phyloP scores from a whole-genome alignment of 345 rosid genomes.

The Salix caprea region DNA sequence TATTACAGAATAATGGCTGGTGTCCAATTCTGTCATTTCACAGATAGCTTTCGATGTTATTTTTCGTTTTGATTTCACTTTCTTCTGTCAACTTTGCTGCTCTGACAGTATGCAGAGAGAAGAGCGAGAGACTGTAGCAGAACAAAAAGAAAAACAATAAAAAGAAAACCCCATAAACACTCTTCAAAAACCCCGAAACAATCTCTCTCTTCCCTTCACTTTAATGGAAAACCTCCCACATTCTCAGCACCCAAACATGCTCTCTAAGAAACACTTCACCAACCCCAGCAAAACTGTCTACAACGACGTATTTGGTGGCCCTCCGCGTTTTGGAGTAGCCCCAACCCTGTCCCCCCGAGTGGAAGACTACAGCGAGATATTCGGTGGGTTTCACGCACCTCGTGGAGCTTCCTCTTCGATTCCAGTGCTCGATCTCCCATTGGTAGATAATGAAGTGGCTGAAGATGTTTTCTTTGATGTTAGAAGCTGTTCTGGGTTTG shows the following conservation, averaged over 20 bases:
- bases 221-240: slow-evolving; percentile 63
- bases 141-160: background rate
- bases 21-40: slow-evolving; percentile 30
- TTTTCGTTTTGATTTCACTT: background rate
- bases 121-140: slow-evolving; percentile 1
- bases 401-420: slow-evolving; percentile 59
- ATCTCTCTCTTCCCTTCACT: background rate
- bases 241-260: slow-evolving; percentile 47
- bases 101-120: background rate
- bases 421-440: slow-evolving; percentile 87
- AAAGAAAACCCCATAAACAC: background rate
- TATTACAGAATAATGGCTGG: slow-evolving; percentile 9
- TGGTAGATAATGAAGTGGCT: slow-evolving; percentile 28
- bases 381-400: slow-evolving; percentile 70
- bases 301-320: slow-evolving; percentile 78
- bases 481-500: slow-evolving; percentile 48
- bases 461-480: slow-evolving; percentile 54
- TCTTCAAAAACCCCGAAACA: slow-evolving; percentile 21
- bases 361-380: slow-evolving; percentile 80
- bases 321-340: slow-evolving; percentile 47
- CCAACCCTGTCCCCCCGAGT: slow-evolving; percentile 70
- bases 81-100: background rate
- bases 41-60: background rate
- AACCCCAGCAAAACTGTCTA: slow-evolving; percentile 35
- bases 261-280: slow-evolving; percentile 21